phyloP scores from a whole-genome alignment of 176 grass and related monocot genomes.

The barley (Hordeum vulgare) region MorexV3_pseudomolecules_assembly NC_058521.1:159597368-159597867 shows the following conservation, averaged over 20 bases:
- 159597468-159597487: conserved; percentile 11
- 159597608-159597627: neutral
- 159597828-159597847: too few relatives aligned
- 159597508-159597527: conserved; percentile 16
- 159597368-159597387: conserved; percentile 4
- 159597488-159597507: conserved; percentile 14
- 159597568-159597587: conserved; percentile 23
- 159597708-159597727: conserved; percentile 44
- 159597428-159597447: conserved; percentile 8
- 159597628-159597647: neutral
- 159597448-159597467: conserved; percentile 5
- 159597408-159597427: neutral
- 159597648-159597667: conserved; percentile 42
- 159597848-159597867: too few relatives aligned
- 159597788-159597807: too few relatives aligned
- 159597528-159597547: neutral
- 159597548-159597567: neutral
- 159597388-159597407: neutral
- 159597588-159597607: neutral
- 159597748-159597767: neutral
- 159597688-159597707: conserved; percentile 67
- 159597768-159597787: too few relatives aligned
- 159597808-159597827: too few relatives aligned
- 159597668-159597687: conserved; percentile 61
- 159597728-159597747: conserved; percentile 47